Evolutionary conservation across 2,329 filamentous ascomycete genomes (phyloP).

Genomic region (Endocalyx cinctus): DNA sequence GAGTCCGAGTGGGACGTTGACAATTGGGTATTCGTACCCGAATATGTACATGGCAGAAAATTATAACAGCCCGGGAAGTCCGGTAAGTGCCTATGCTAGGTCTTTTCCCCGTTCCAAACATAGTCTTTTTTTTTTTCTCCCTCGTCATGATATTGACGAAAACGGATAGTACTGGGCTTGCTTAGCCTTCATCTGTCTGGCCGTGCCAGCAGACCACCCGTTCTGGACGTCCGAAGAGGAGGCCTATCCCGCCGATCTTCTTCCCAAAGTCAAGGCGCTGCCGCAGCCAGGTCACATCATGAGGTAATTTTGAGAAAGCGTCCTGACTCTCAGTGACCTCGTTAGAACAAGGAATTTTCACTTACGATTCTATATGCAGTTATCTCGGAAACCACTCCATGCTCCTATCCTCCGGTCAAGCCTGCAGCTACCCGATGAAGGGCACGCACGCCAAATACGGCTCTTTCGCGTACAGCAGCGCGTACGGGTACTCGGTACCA

Average conservation of each 20-base stretch:
- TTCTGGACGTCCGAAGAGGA: constrained; percentile 72
- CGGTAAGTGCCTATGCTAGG: constrained; percentile 34
- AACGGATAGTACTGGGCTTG: constrained; percentile 73
- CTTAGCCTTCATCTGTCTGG: constrained; percentile 70
- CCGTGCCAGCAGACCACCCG: constrained; percentile 62
- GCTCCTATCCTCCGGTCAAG: constrained; percentile 70
- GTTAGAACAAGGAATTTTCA: too few relatives aligned
- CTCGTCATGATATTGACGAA: not conserved
- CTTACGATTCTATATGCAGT: too few relatives aligned
- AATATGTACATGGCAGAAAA: constrained; percentile 80
- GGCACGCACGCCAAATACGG: constrained; percentile 80
- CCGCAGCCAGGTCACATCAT: constrained; percentile 70
- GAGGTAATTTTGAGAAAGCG: too few relatives aligned
- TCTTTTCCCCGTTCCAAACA: too few relatives aligned
- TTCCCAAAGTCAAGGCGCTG: constrained; percentile 58
- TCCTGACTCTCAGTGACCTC: too few relatives aligned
- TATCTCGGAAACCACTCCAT: constrained; percentile 71
- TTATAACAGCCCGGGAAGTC: constrained; percentile 72
- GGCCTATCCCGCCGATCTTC: constrained; percentile 44
- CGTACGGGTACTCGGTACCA: constrained; percentile 73
- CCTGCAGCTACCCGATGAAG: constrained; percentile 78
- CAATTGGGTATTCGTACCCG: constrained; percentile 72
- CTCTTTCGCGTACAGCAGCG: constrained; percentile 70
- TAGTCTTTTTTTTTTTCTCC: too few relatives aligned
- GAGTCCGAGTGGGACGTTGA: constrained; percentile 68